These are phyloP conservation scores for Boletus tylopilopsis DNA, from an alignment of 768 basidiomycete genomes.

Conservation along the genomic window DNA sequence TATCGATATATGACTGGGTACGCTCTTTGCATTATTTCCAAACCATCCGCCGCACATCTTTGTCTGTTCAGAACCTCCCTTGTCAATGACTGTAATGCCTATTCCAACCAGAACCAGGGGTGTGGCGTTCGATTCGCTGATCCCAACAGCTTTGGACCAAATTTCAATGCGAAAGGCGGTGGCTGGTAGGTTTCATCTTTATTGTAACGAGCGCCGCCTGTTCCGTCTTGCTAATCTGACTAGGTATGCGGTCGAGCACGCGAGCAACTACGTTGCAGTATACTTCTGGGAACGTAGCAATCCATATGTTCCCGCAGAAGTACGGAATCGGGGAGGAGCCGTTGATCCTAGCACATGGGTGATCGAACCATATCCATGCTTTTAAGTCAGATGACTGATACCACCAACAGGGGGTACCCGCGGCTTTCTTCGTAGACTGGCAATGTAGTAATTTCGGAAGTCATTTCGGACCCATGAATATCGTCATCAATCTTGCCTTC, in stretches of 20 bases:
- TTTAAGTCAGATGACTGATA: neutral
- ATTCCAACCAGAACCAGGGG: slow-evolving; percentile 24
- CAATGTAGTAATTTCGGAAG: slow-evolving; percentile 11
- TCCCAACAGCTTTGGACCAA: slow-evolving; percentile 31
- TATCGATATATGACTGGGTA: slow-evolving; percentile 33
- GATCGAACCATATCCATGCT: neutral
- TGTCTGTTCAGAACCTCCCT: slow-evolving; percentile 8
- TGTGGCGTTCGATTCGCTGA: slow-evolving; percentile 30
- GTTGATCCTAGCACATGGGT: slow-evolving; percentile 28
- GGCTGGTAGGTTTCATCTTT: slow-evolving; percentile 26
- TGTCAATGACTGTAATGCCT: slow-evolving; percentile 25
- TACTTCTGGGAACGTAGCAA: slow-evolving; percentile 41
- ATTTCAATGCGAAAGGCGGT: slow-evolving; percentile 36
- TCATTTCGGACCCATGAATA: slow-evolving; percentile 18
- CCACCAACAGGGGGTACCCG: slow-evolving; percentile 10
- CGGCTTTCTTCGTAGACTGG: slow-evolving; percentile 13
- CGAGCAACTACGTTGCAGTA: slow-evolving; percentile 29
- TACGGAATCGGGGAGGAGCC: slow-evolving; percentile 20
- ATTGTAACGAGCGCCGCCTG: neutral
- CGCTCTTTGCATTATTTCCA: neutral
- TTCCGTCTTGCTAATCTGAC: neutral
- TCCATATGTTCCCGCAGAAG: slow-evolving; percentile 35
- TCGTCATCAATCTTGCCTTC: slow-evolving; percentile 20
- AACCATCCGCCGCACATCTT: neutral
- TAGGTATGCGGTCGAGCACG: slow-evolving; percentile 36